Percentiles rank a stretch among this genome's conserved stretches.
Conservation (phyloP, 1,284 basidiomycete species). For the Trichosporon ovoides region DNA sequence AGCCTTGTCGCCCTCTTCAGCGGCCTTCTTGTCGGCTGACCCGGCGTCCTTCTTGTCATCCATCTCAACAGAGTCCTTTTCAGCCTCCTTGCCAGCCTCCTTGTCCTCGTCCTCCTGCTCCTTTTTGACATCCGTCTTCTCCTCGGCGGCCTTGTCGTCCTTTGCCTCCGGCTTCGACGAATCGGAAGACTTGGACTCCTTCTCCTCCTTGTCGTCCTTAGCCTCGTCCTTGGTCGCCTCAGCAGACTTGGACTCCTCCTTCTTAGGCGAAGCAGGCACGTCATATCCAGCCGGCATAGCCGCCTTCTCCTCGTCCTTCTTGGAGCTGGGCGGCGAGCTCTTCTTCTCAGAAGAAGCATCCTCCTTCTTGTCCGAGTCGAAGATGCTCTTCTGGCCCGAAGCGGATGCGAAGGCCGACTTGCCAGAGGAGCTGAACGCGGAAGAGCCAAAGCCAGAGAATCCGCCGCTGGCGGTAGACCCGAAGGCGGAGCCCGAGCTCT, state of each 20-base stretch:
- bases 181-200: not conserved
- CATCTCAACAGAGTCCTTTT: not conserved
- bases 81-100: not conserved
- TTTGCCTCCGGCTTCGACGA: not conserved
- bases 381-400: not conserved
- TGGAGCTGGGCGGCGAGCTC: not conserved
- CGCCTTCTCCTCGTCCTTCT: not conserved
- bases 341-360: not conserved
- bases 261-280: not conserved
- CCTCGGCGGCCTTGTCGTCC: not conserved
- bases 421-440: too few species aligned
- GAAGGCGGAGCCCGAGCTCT: constrained; percentile 11
- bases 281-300: too few species aligned
- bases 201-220: not conserved
- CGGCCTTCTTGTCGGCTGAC: not conserved
- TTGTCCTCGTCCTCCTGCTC: not conserved
- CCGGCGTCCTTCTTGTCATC: not conserved
- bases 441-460: not conserved
- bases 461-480: constrained; percentile 20
- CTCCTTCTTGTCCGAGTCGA: constrained; percentile 5
- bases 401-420: not conserved
- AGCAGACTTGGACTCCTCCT: too few species aligned
- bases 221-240: not conserved
- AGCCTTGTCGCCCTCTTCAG: not conserved
- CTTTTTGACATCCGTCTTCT: not conserved